Evolutionary conservation across 345 rosid species (phyloP), one percentile per base, ranked within the genome.

Genomic region (Eucalyptus victrix): DNA sequence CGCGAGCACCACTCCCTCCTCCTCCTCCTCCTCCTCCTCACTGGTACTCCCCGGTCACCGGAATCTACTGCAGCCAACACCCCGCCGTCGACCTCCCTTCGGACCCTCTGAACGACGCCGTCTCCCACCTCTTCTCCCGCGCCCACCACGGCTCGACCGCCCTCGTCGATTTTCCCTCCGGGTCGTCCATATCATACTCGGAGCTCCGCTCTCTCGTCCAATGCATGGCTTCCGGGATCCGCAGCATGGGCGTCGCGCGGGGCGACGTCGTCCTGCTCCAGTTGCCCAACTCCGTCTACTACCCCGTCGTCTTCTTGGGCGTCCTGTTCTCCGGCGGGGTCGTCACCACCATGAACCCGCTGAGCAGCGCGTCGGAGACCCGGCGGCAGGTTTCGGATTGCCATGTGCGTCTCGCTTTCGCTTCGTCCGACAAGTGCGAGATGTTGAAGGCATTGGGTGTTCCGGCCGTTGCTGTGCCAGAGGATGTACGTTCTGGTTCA

Each of bases 221-320:
- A 40, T 94, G 95, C 87, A 62, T 95, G 80, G 98, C 97, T 88
- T 91, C 93, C 62, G 94, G 94, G 87, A 92, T 97, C 60, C 95
- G 93, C 87, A 89, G 87, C 58, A 32, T 92, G 40, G 97, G 98
- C 50, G 67, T 96, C 56, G 91, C 88, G 6, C 92, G 92, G 91
- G 97, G 98, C 89, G 96, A 97, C 62, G 94, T 94, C 47, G 96
- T 97, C 30, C 90, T 96, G 80, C 92, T 96, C 89, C 87, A 96
- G 86, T 88, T 96, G 89, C 98, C 98, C 50, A 97, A 96, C 89
- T 95, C 97, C 58, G 87, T 96, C 86, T 92, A 94, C 90, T 94
- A 93, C 49, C 99, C 98, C 2, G 7, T 96, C 32, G 87, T 95
- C 60, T 94, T 96, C 92, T 89, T 96, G 87, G 95, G 95, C 16